A percentile compares a stretch with the other conserved stretches of the same genome.
phyloP scores from a whole-genome alignment of 192 early-diverging fungal genomes.

The Phlyctochytrium arcticum region DNA sequence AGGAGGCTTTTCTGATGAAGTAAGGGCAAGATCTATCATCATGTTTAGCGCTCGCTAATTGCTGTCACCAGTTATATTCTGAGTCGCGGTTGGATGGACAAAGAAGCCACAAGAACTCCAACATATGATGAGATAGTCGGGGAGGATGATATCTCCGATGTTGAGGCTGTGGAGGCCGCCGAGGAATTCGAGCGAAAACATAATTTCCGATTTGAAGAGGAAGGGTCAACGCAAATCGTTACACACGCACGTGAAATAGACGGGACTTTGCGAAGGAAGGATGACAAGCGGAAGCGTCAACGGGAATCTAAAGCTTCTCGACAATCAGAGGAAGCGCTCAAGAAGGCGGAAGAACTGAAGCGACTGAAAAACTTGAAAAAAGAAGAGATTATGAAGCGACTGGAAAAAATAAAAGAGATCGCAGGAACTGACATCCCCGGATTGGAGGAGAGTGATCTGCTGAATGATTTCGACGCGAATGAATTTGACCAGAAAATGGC shows the following conservation, averaged over 20 bases:
- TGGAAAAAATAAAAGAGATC: slow-evolving; percentile 83
- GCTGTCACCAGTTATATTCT: slow-evolving; percentile 63
- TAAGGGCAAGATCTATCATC: slow-evolving; percentile 17
- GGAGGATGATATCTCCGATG: slow-evolving; percentile 59
- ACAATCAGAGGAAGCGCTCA: slow-evolving; percentile 66
- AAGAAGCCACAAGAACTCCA: slow-evolving; percentile 54
- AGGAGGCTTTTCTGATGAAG: slow-evolving; percentile 79
- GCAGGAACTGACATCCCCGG: slow-evolving; percentile 54
- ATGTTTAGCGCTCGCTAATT: neutral
- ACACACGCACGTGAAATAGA: slow-evolving; percentile 81
- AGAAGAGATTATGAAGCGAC: slow-evolving; percentile 74
- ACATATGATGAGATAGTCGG: slow-evolving; percentile 68
- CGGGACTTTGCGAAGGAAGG: slow-evolving; percentile 76
- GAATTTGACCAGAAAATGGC: slow-evolving; percentile 86
- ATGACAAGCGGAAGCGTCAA: slow-evolving; percentile 72
- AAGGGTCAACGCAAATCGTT: slow-evolving; percentile 51
- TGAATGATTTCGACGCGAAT: slow-evolving; percentile 88
- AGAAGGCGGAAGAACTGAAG: slow-evolving; percentile 81
- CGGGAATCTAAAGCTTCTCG: slow-evolving; percentile 67
- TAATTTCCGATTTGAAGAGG: slow-evolving; percentile 94
- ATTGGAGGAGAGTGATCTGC: slow-evolving; percentile 76
- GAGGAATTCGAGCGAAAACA: slow-evolving; percentile 87
- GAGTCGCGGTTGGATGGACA: slow-evolving; percentile 93
- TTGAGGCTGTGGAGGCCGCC: slow-evolving; percentile 71
- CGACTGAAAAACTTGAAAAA: slow-evolving; percentile 89